Base-by-base conservation (phyloP, 2,329 filamentous ascomycete genomes). In the Cercospora sp. region DNA sequence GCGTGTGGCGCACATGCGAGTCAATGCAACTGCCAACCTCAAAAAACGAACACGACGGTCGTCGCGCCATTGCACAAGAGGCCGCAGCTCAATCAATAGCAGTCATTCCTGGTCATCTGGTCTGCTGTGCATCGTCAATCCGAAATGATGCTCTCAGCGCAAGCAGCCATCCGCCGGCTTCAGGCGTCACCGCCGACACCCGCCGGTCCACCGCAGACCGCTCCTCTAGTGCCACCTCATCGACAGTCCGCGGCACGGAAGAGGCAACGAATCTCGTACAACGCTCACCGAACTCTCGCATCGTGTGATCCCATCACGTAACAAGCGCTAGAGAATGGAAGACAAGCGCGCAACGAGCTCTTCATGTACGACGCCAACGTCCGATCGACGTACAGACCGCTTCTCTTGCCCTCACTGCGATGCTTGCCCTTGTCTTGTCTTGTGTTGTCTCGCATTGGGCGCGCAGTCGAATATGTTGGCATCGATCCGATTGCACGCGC, bases 181-280 rank as follows among this genome's bases (percentile, higher is more conserved):
- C 55, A 59, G 55, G 55, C 55, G 55, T 59, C 55, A 59, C 16
- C 30, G 55, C 55, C 55, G 55, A 33, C 30, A 36, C n/a, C 55
- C 31, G 55, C 55, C 31, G 28, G 55, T 33, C 28, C 55, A 36
- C 55, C 55, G 55, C 55, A 33, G 55, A 59, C 55, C 55, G 55
- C 55, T 59, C 55, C 28, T 59, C 55, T 59, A 31, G 55, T 59
- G 55, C 31, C 28, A 59, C 55, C 18, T 59, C 55, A 59, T 59
- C 55, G 30, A 59, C 28, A 23, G 18, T 36, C 55, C 18, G 55
- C 55, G n/a, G 55, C n/a, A 59, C 55, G 8, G 18, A 20, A 36
- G 18, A 59, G 55, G 55, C 28, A 36, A 59, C 30, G 8, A 36
- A 59, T 33, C 55, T 59, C 31, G 55, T 59, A 59, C 16, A 59